These are phyloP conservation scores for Plasmodium falciparum DNA, from an alignment of 169 alveolate species.

Conservation along the genomic window DNA sequence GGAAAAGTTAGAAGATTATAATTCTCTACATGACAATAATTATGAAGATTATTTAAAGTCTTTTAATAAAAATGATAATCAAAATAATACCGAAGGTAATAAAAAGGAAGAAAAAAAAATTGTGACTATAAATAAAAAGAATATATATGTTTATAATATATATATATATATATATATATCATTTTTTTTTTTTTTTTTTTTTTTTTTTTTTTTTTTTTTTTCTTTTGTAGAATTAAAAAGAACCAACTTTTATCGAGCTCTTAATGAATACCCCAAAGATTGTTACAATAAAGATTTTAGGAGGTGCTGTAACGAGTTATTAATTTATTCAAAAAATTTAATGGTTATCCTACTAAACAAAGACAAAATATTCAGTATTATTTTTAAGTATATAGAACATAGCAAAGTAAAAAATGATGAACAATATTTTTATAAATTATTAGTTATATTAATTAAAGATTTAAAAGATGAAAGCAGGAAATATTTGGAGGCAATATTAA, in stretches of 20 bases:
- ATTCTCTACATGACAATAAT: slow-evolving; percentile 23
- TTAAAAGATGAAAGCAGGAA: slow-evolving; percentile 73
- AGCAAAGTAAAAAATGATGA: slow-evolving; percentile 60
- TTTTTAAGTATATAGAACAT: slow-evolving; percentile 65
- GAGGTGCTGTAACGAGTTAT: slow-evolving; percentile 54
- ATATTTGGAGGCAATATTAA: slow-evolving; percentile 44
- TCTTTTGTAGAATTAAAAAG: slow-evolving; percentile 28
- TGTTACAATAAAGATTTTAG: slow-evolving; percentile 59
- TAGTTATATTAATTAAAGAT: slow-evolving; percentile 62
- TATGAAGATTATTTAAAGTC: slow-evolving; percentile 16
- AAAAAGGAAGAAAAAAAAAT: neutral
- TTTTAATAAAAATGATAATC: slow-evolving; percentile 10
- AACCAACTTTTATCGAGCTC: slow-evolving; percentile 53
- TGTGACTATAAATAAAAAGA: neutral
- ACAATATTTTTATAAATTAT: slow-evolving; percentile 47
- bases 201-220: neutral
- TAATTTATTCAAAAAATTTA: slow-evolving; percentile 46
- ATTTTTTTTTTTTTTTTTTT: too few relatives aligned
- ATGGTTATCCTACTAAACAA: slow-evolving; percentile 63
- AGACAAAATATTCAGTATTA: slow-evolving; percentile 40
- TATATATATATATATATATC: too few relatives aligned
- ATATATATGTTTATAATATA: neutral
- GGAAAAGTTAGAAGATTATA: slow-evolving; percentile 46
- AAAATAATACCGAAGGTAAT: slow-evolving; percentile 25
- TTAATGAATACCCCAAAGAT: slow-evolving; percentile 32